These are phyloP conservation scores for Magnaporthales sp. DNA, from an alignment of 2,329 filamentous ascomycete species.

Conservation along the genomic window DNA sequence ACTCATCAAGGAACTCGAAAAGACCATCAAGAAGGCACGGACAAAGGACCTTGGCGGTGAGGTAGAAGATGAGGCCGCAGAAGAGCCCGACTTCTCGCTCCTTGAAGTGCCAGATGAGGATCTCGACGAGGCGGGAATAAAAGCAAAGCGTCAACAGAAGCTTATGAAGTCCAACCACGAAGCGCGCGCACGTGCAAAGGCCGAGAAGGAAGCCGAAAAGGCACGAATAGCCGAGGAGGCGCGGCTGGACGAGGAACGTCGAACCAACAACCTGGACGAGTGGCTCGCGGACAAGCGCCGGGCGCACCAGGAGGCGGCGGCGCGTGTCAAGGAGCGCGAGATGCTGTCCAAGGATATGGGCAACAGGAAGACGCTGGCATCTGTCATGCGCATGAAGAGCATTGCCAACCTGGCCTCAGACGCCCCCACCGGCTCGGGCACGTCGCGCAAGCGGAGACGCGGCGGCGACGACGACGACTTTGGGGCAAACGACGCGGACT, in stretches of 20 bases:
- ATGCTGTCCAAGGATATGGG: constrained; percentile 88
- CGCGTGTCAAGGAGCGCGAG: constrained; percentile 89
- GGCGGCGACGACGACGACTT: constrained; percentile 94
- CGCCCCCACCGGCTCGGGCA: constrained; percentile 65
- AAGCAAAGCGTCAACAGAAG: constrained; percentile 86
- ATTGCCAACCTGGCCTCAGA: constrained; percentile 94
- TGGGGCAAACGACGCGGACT: constrained; percentile 94
- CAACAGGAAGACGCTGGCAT: constrained; percentile 92
- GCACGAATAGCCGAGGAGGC: constrained; percentile 76
- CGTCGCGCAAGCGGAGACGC: constrained; percentile 69
- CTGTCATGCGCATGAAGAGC: constrained; percentile 96
- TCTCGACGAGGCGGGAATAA: constrained; percentile 82
- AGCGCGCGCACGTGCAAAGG: constrained; percentile 85
- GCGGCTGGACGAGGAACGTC: constrained; percentile 71
- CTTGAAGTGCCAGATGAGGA: constrained; percentile 86
- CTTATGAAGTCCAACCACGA: constrained; percentile 94
- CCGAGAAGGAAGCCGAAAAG: constrained; percentile 90
- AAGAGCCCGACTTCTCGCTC: constrained; percentile 77
- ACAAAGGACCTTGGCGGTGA: constrained; percentile 87
- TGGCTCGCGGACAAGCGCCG: constrained; percentile 81
- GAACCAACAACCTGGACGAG: constrained; percentile 72
- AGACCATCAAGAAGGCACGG: constrained; percentile 77
- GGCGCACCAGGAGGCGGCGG: constrained; percentile 59
- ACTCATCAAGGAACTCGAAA: constrained; percentile 80
- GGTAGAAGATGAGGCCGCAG: constrained; percentile 68